Percentiles rank a stretch among this genome's conserved stretches.
phyloP scores from a whole-genome alignment of 2,329 filamentous ascomycete species.

The Lasiodiplodia theobromae region DNA sequence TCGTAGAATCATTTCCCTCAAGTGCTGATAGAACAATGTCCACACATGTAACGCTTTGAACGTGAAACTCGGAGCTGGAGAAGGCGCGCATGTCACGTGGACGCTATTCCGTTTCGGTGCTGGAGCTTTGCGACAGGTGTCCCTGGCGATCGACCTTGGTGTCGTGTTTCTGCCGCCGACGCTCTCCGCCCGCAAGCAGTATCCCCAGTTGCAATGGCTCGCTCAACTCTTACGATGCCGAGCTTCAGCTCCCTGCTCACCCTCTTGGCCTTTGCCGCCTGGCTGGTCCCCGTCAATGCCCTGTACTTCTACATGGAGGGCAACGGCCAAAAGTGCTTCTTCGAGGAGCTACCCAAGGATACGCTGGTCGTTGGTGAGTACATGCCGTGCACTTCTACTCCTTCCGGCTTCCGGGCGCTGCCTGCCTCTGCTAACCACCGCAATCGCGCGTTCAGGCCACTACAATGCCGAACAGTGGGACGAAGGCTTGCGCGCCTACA shows the following conservation, averaged over 20 bases:
- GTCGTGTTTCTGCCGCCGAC: slow-evolving; percentile 17
- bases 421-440: slow-evolving; percentile 12
- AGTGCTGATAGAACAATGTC: neutral
- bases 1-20: neutral
- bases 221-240: slow-evolving; percentile 20
- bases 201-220: slow-evolving; percentile 27
- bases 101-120: slow-evolving; percentile 24
- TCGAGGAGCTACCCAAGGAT: slow-evolving; percentile 96
- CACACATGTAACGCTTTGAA: too few species aligned
- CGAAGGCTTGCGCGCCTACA: slow-evolving; percentile 71
- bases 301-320: slow-evolving; percentile 97
- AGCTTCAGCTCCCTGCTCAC: slow-evolving; percentile 52
- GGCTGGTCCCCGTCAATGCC: slow-evolving; percentile 72
- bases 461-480: slow-evolving; percentile 88
- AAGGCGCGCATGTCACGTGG: slow-evolving; percentile 11
- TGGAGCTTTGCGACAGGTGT: slow-evolving; percentile 28
- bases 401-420: neutral
- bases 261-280: slow-evolving; percentile 69
- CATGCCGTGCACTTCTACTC: neutral
- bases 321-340: slow-evolving; percentile 89
- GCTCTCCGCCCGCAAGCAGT: slow-evolving; percentile 13
- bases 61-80: neutral
- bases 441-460: slow-evolving; percentile 62
- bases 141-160: slow-evolving; percentile 28
- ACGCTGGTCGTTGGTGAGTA: slow-evolving; percentile 85